Evolutionary conservation across 345 rosid genomes (phyloP).

Genomic region (Draba incana): DNA sequence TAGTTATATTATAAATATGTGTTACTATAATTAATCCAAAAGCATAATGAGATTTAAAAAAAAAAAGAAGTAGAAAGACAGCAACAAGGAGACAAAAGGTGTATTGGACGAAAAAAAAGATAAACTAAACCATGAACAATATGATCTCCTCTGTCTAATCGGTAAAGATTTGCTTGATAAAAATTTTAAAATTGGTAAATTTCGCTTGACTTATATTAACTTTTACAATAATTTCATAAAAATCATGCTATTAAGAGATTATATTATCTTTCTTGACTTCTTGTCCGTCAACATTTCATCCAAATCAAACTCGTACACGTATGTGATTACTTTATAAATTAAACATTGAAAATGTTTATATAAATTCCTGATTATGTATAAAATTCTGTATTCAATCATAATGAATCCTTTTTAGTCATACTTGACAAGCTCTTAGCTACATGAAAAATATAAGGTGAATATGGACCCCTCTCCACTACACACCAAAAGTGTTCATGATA

Average conservation of each 20-base stretch:
- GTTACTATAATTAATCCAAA: not conserved
- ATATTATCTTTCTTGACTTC: too few relatives aligned
- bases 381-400: not conserved
- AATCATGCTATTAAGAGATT: not conserved
- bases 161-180: not conserved
- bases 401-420: not conserved
- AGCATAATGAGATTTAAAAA: not conserved
- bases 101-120: not conserved
- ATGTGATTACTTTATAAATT: too few relatives aligned
- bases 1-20: too few relatives aligned
- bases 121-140: not conserved
- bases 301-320: not conserved
- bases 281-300: not conserved
- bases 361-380: too few relatives aligned
- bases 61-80: not conserved
- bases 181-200: not conserved
- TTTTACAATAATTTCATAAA: not conserved
- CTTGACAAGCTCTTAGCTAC: too few relatives aligned
- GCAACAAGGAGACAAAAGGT: not conserved
- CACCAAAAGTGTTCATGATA: conserved; percentile 1
- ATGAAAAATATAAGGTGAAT: not conserved
- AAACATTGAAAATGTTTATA: not conserved
- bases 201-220: not conserved
- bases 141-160: not conserved
- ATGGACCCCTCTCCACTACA: conserved; percentile 11